These are phyloP conservation scores for Salix arbutifolia DNA, from an alignment of 345 rosid genomes.

Conservation along the genomic window DNA sequence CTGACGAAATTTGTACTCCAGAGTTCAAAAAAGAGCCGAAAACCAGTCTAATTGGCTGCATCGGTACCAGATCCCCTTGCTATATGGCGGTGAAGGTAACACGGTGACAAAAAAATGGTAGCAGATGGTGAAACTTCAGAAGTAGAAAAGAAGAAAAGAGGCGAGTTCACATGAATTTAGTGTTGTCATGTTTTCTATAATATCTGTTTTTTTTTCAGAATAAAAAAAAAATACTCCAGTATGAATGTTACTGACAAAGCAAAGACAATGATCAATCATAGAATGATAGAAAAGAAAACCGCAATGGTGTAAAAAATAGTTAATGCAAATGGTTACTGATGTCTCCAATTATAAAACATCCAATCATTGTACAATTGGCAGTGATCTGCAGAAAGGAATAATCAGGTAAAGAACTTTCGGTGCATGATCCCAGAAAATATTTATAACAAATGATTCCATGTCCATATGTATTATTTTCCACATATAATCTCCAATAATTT, in stretches of 20 bases:
- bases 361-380: neutral
- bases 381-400: neutral
- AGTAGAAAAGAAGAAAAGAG: neutral
- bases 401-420: neutral
- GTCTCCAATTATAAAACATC: neutral
- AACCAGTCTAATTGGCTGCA: neutral
- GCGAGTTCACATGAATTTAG: neutral
- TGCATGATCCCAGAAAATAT: neutral
- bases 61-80: neutral
- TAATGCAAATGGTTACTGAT: neutral
- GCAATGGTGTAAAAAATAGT: neutral
- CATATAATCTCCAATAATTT: neutral
- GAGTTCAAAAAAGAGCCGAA: neutral
- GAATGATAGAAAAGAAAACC: neutral
- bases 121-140: neutral
- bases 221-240: neutral
- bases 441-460: neutral
- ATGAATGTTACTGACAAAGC: neutral
- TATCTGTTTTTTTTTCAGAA: neutral
- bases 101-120: neutral
- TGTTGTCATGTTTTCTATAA: neutral
- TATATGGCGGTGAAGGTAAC: neutral
- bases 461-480: slow-evolving; percentile 3
- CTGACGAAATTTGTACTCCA: neutral
- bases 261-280: neutral